Percentiles rank a stretch among this genome's conserved stretches.
Evolutionary conservation across 805 yeast species (phyloP).

Genomic region (Yamadazyma philogaea): DNA sequence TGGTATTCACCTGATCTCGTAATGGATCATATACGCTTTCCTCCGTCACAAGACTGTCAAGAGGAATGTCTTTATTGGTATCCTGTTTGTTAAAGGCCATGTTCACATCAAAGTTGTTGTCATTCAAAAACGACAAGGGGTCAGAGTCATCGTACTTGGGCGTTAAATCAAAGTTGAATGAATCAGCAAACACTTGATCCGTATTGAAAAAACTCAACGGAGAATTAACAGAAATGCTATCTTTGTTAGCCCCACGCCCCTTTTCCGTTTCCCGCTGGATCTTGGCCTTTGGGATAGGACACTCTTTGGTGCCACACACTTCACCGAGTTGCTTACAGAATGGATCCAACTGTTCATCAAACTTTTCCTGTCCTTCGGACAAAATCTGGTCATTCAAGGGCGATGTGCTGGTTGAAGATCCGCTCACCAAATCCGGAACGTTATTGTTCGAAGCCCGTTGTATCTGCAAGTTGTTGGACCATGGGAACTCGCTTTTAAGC

Average conservation of each 20-base stretch:
- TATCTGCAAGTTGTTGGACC: slow-evolving; percentile 6
- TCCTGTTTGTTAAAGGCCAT: slow-evolving; percentile 43
- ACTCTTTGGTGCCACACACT: slow-evolving; percentile 77
- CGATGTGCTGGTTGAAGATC: slow-evolving; percentile 35
- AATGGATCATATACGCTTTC: slow-evolving; percentile 58
- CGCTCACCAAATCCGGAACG: slow-evolving; percentile 36
- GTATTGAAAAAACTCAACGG: slow-evolving; percentile 13
- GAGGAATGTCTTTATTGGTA: slow-evolving; percentile 29
- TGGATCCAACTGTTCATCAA: slow-evolving; percentile 66
- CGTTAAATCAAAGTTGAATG: slow-evolving; percentile 16
- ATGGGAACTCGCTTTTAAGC: slow-evolving; percentile 11
- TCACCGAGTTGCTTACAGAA: slow-evolving; percentile 74
- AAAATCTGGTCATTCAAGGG: slow-evolving; percentile 37
- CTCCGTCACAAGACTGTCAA: slow-evolving; percentile 48
- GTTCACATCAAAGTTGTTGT: slow-evolving; percentile 51
- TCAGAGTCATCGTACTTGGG: slow-evolving; percentile 22
- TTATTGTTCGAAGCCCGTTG: background rate
- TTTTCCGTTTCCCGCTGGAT: slow-evolving; percentile 8
- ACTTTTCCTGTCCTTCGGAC: slow-evolving; percentile 36
- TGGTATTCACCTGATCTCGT: slow-evolving; percentile 26
- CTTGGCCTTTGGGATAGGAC: slow-evolving; percentile 58
- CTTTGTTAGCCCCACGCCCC: background rate
- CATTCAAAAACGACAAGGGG: slow-evolving; percentile 47
- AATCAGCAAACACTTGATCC: slow-evolving; percentile 7
- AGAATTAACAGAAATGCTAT: slow-evolving; percentile 1